Base-by-base conservation (phyloP, 1,284 basidiomycete species). In the Rhodofomes roseus region DNA sequence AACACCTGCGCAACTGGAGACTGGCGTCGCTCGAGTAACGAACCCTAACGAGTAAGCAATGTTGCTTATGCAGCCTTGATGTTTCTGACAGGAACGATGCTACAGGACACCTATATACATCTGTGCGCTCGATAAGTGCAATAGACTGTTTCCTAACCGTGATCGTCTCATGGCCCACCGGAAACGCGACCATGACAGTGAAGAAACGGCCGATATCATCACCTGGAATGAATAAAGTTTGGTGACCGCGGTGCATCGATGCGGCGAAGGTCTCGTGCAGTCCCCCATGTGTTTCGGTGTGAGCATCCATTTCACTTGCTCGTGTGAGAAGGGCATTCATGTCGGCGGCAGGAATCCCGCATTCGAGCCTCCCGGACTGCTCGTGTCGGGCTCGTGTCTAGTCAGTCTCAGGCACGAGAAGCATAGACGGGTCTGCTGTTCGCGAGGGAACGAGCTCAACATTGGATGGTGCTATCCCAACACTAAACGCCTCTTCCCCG, bases 131-230 rank as follows among this genome's bases (percentile, higher is more conserved):
- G 71, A 79, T 58, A 86, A 83, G 53, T 93, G 90, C 70, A 81
- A 82, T 69, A 83, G 88, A 40, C 76, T 93, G 43, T 91, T 88
- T 67, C 89, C 87, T 18, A 83, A 83, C 20, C 81, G 81, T 43
- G 89, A 90, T 20, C 80, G 85, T 6, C 73, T 92, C 1, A 84
- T 88, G 80, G 65, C 74, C 11, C 91, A 93, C 68, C 81, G 89
- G 55, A 89, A 85, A 68, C 82, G 86, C 54, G 89, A 90, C 66
- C 90, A 92, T 70, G 76, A 80, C 59, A 79, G 81, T 0, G 81
- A 84, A 22, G 83, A 86, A 41, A 77, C 80, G 2, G 71, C 73
- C 9, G 73, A 79, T 46, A 83, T 92, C 40, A 81, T 92, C 61
- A 92, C 85, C n/a, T 93, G 91, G 91, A 90, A 92, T 62, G 77